Percentiles rank a stretch among this genome's conserved stretches.
These are phyloP conservation scores for Xylariaceae sp. DNA, from an alignment of 2,329 filamentous ascomycete species.

Conservation along the genomic window DNA sequence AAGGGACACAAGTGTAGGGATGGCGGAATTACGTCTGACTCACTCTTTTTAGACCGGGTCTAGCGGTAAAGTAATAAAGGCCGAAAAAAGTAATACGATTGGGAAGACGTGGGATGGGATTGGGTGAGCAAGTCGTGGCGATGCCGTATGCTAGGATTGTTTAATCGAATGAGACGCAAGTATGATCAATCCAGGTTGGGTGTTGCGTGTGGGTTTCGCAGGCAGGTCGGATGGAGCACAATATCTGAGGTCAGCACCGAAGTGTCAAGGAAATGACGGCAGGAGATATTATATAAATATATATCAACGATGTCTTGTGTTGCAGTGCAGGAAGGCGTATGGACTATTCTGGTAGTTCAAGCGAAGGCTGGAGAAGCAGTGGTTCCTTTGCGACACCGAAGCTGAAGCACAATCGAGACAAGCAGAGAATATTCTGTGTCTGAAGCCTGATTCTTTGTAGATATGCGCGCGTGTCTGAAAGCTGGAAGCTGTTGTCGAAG, in stretches of 20 bases:
- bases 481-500: slow-evolving; percentile 29
- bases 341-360: slow-evolving; percentile 30
- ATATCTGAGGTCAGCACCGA: slow-evolving; percentile 45
- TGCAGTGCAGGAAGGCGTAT: slow-evolving; percentile 27
- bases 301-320: slow-evolving; percentile 31
- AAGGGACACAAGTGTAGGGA: slow-evolving; percentile 29
- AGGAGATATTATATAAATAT: slow-evolving; percentile 39
- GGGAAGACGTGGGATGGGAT: slow-evolving; percentile 34
- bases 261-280: slow-evolving; percentile 42
- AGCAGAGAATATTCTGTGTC: slow-evolving; percentile 36
- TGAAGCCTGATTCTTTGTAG: slow-evolving; percentile 17
- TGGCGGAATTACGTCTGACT: slow-evolving; percentile 43
- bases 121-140: slow-evolving; percentile 39
- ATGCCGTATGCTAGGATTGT: slow-evolving; percentile 39
- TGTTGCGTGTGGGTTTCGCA: slow-evolving; percentile 25
- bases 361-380: slow-evolving; percentile 35
- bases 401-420: slow-evolving; percentile 37
- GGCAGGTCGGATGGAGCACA: slow-evolving; percentile 37
- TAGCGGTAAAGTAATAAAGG: slow-evolving; percentile 37
- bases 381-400: slow-evolving; percentile 18
- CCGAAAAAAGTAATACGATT: slow-evolving; percentile 33
- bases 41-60: slow-evolving; percentile 41
- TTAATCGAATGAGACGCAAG: slow-evolving; percentile 38
- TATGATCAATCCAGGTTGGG: slow-evolving; percentile 28
- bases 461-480: slow-evolving; percentile 16